phyloP scores from a whole-genome alignment of 1,284 basidiomycete species.

The Fomitiporia mediterranea region DNA sequence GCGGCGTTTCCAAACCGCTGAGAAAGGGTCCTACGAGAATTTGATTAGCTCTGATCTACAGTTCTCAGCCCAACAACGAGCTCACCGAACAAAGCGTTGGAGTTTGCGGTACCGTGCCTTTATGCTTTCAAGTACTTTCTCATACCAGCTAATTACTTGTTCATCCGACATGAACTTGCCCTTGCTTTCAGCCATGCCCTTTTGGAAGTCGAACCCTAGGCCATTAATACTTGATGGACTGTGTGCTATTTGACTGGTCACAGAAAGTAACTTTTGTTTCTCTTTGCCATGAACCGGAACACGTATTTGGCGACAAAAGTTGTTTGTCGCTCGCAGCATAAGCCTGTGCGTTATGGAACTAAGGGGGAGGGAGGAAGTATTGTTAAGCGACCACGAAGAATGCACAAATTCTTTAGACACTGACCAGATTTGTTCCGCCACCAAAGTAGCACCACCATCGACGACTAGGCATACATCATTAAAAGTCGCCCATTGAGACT shows the following conservation, averaged over 20 bases:
- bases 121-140: conserved; percentile 91
- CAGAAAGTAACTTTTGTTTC: conserved; percentile 16
- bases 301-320: conserved; percentile 91
- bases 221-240: conserved; percentile 14
- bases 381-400: too few species aligned
- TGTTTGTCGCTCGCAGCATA: conserved; percentile 86
- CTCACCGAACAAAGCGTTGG: conserved; percentile 86
- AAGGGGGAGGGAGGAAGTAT: conserved; percentile 11
- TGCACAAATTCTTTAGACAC: conserved; percentile 27
- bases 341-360: conserved; percentile 87
- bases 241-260: conserved; percentile 1
- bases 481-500: conserved; percentile 95
- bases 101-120: conserved; percentile 91
- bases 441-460: conserved; percentile 83
- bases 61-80: background rate
- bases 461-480: conserved; percentile 91
- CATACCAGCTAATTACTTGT: conserved; percentile 86
- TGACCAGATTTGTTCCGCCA: conserved; percentile 93
- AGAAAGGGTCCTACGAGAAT: conserved; percentile 56
- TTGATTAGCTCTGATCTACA: background rate
- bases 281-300: conserved; percentile 51
- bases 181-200: conserved; percentile 12
- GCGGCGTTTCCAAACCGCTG: conserved; percentile 94
- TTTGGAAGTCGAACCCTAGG: conserved; percentile 17
- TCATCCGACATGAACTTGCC: conserved; percentile 62